Evolutionary conservation across 2,329 filamentous ascomycete genomes (phyloP).

Genomic region (Arthrobotrys pseudoclavata): DNA sequence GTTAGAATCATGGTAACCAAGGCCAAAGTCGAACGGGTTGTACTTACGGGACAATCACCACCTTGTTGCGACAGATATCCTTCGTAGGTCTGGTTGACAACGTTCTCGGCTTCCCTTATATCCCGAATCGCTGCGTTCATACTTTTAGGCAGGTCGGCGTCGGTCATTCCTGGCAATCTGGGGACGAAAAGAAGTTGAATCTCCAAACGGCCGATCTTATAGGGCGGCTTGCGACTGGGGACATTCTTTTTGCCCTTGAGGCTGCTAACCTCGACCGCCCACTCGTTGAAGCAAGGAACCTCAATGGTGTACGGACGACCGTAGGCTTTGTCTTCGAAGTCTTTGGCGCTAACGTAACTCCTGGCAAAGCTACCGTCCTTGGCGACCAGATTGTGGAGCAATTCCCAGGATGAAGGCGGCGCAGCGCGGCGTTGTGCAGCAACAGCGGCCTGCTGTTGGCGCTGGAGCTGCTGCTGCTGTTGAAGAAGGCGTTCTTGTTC

Average conservation of each 20-base stretch:
- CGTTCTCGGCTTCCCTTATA: conserved; percentile 88
- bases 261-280: conserved; percentile 91
- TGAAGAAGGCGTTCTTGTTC: conserved; percentile 92
- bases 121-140: conserved; percentile 97
- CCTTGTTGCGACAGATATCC: conserved; percentile 95
- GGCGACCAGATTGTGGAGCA: conserved; percentile 86
- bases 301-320: conserved; percentile 89
- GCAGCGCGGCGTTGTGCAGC: conserved; percentile 74
- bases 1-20: conserved; percentile 66
- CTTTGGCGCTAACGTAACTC: conserved; percentile 92
- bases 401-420: conserved; percentile 83
- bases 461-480: conserved; percentile 76
- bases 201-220: conserved; percentile 94
- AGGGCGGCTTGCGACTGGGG: conserved; percentile 85
- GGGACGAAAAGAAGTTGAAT: conserved; percentile 95
- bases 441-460: conserved; percentile 71
- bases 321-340: conserved; percentile 89
- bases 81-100: conserved; percentile 83
- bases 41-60: conserved; percentile 93
- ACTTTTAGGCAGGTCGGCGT: conserved; percentile 98
- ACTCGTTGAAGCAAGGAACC: conserved; percentile 97
- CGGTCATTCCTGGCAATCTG: conserved; percentile 84
- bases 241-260: conserved; percentile 92
- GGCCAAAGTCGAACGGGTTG: not conserved
- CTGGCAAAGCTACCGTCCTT: conserved; percentile 94